A percentile compares a stretch with the other conserved stretches of the same genome.
These are phyloP conservation scores for Epichloe uncinata DNA, from an alignment of 2,329 filamentous ascomycete genomes.

Conservation along the genomic window DNA sequence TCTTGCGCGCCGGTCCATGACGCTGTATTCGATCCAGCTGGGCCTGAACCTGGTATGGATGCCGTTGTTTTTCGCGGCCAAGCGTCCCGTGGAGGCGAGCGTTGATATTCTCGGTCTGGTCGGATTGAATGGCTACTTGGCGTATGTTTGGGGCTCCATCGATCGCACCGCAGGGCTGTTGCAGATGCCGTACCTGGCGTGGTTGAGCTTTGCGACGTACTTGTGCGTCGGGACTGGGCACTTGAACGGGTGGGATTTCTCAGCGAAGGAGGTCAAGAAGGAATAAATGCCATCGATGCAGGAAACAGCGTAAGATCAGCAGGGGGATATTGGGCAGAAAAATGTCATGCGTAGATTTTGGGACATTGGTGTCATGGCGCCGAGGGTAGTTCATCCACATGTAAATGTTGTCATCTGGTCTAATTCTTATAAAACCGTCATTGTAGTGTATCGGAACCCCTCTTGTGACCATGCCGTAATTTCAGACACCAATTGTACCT, in stretches of 20 bases:
- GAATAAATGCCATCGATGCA: background rate
- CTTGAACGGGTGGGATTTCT: constrained; percentile 55
- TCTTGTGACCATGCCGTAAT: background rate
- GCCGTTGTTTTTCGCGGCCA: constrained; percentile 78
- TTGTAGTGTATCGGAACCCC: background rate
- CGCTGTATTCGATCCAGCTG: constrained; percentile 76
- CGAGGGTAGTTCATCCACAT: background rate
- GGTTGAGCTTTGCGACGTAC: constrained; percentile 82
- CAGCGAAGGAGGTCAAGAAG: constrained; percentile 16
- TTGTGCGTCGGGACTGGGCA: constrained; percentile 56
- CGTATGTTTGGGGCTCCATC: constrained; percentile 62
- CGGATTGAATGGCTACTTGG: constrained; percentile 59
- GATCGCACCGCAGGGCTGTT: constrained; percentile 61
- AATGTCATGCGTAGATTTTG: too few relatives aligned
- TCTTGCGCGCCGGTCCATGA: constrained; percentile 51
- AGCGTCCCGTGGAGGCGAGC: constrained; percentile 59
- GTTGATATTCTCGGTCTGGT: constrained; percentile 61
- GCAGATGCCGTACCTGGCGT: constrained; percentile 70
- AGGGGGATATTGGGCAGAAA: too few relatives aligned
- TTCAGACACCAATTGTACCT: background rate
- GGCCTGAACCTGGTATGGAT: constrained; percentile 81
- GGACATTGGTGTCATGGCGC: background rate
- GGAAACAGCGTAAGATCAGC: too few relatives aligned
- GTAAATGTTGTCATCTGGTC: background rate
- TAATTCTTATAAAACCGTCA: background rate